Conservation (phyloP, 2,329 filamentous ascomycete genomes). For the Fusarium mangiferae region DNA sequence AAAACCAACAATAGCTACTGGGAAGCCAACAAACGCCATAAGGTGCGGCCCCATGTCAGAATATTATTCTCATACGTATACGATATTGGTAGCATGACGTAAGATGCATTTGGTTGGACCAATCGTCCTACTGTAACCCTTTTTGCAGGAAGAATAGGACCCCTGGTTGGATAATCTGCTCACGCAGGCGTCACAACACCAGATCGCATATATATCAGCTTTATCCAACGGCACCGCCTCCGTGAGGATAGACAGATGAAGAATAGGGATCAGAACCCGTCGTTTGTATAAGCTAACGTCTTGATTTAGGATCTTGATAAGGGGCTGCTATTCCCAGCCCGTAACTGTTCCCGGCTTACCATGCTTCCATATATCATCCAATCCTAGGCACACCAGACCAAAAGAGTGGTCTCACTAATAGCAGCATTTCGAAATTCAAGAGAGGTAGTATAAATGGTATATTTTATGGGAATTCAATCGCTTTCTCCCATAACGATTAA, state of each 20-base stretch:
- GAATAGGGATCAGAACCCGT: background rate
- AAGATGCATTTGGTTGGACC: conserved; percentile 3
- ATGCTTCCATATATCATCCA: background rate
- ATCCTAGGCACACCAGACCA: background rate
- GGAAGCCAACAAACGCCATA: background rate
- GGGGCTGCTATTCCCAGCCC: background rate
- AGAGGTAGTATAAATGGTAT: background rate
- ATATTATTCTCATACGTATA: background rate
- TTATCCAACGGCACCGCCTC: background rate
- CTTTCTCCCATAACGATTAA: conserved; percentile 3
- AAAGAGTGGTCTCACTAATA: background rate
- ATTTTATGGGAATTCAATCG: conserved; percentile 8
- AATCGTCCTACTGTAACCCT: background rate
- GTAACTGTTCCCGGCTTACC: background rate
- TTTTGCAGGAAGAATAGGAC: background rate
- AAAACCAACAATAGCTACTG: background rate
- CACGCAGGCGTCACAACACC: background rate
- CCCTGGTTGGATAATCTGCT: background rate
- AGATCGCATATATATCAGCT: background rate
- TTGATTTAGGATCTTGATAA: background rate
- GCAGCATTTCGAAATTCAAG: background rate
- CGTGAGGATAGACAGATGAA: background rate
- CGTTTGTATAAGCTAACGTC: background rate
- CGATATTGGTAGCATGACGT: conserved; percentile 18
- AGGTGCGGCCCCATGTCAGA: conserved; percentile 9